Conservation (phyloP, 2,329 filamentous ascomycete genomes). For the Pseudopyricularia javanii region DNA sequence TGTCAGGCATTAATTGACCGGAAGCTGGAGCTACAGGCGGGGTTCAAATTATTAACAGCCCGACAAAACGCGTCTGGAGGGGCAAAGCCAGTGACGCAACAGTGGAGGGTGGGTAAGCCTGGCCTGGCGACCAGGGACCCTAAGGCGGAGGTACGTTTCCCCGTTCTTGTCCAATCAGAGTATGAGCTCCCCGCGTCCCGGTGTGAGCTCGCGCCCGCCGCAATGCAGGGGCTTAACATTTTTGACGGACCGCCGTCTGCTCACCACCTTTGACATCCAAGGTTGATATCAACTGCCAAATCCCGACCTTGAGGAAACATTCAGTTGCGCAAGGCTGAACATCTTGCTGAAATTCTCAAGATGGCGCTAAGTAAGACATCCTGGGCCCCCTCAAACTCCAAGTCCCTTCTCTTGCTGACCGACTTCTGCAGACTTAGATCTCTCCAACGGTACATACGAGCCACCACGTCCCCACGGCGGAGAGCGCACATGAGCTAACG, state of each 20-base stretch:
- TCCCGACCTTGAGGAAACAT: not conserved
- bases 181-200: not conserved
- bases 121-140: not conserved
- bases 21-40: not conserved
- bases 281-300: not conserved
- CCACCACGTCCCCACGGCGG: conserved; percentile 6
- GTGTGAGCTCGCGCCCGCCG: not conserved
- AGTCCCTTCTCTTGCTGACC: conserved; percentile 3
- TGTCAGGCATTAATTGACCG: no score
- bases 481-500: conserved; percentile 5
- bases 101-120: not conserved
- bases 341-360: conserved; percentile 15
- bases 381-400: no score
- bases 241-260: not conserved
- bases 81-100: not conserved
- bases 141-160: not conserved
- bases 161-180: not conserved
- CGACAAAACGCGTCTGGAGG: not conserved
- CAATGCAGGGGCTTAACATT: not conserved
- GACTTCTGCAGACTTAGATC: conserved; percentile 55
- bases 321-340: not conserved
- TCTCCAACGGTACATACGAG: conserved; percentile 59
- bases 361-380: conserved; percentile 48
- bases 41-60: not conserved
- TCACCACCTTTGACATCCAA: not conserved